Conservation (phyloP, 2,329 filamentous ascomycete species). For the Tolypocladium endophyticum region DNA sequence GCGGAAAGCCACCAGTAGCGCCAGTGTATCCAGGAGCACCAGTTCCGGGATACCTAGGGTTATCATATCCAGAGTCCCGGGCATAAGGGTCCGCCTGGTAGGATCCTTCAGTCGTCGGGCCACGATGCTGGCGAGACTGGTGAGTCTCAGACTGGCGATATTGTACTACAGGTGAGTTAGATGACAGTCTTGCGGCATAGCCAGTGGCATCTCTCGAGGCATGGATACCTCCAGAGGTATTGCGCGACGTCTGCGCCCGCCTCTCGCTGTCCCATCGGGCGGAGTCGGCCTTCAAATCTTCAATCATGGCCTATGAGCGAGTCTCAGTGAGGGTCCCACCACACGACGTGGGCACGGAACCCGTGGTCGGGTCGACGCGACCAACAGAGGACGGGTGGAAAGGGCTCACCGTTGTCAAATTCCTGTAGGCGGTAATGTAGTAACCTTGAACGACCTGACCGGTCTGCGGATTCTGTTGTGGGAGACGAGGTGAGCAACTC, state of each 20-base stretch:
- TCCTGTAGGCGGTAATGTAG: constrained; percentile 70
- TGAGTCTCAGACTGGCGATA: constrained; percentile 45
- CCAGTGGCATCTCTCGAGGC: constrained; percentile 39
- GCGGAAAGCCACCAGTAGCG: constrained; percentile 24
- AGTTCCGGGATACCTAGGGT: constrained; percentile 39
- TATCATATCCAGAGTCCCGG: constrained; percentile 30
- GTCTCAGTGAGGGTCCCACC: not conserved
- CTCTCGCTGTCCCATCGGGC: constrained; percentile 52
- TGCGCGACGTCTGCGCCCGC: constrained; percentile 43
- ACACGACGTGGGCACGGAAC: not conserved
- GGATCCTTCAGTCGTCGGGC: constrained; percentile 28
- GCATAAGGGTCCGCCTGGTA: constrained; percentile 24
- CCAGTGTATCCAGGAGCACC: constrained; percentile 39
- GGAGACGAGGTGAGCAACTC: not conserved
- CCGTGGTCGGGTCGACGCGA: not conserved
- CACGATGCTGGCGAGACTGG: constrained; percentile 36
- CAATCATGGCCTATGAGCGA: constrained; percentile 47
- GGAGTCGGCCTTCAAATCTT: constrained; percentile 51
- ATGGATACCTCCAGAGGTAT: constrained; percentile 46
- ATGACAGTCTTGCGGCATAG: constrained; percentile 36
- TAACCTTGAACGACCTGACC: constrained; percentile 59
- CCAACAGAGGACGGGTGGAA: not conserved
- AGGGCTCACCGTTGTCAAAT: constrained; percentile 60
- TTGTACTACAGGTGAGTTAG: constrained; percentile 50
- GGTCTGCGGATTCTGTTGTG: constrained; percentile 38